Conservation (phyloP, 306 rosid species). For the Glycine tomentella region DNA sequence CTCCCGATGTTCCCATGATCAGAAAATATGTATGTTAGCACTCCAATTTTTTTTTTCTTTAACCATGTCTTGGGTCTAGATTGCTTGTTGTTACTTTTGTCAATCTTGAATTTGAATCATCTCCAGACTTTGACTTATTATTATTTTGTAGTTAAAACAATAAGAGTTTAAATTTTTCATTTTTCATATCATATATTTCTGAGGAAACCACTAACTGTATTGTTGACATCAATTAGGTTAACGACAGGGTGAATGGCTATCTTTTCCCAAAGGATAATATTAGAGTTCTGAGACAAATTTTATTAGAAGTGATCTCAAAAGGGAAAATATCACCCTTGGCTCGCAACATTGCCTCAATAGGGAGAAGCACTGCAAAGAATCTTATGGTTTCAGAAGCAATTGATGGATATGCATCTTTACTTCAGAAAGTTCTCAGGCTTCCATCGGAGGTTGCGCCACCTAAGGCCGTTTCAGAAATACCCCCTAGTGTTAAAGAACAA, state of each 20-base stretch:
- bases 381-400: conserved; percentile 77
- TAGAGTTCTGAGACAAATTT: conserved; percentile 62
- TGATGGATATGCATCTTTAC: conserved; percentile 78
- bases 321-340: conserved; percentile 79
- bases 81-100: conserved; percentile 11
- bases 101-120: conserved; percentile 27
- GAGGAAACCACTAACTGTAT: conserved; percentile 53
- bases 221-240: conserved; percentile 68
- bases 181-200: conserved; percentile 14
- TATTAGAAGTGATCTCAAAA: conserved; percentile 66
- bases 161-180: neutral
- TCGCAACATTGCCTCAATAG: conserved; percentile 76
- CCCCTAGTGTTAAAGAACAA: conserved; percentile 67
- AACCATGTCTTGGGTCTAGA: conserved; percentile 29
- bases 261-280: conserved; percentile 79
- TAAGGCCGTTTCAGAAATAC: conserved; percentile 68
- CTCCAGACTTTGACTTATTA: conserved; percentile 10
- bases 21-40: conserved; percentile 72
- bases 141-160: neutral
- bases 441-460: conserved; percentile 84
- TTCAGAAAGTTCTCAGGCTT: conserved; percentile 72
- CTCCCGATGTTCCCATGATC: conserved; percentile 83
- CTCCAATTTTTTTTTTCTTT: conserved; percentile 25
- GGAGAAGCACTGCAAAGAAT: conserved; percentile 72
- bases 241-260: conserved; percentile 89